Conservation (phyloP, 2,329 filamentous ascomycete species). For the Whalleya microplaca region DNA sequence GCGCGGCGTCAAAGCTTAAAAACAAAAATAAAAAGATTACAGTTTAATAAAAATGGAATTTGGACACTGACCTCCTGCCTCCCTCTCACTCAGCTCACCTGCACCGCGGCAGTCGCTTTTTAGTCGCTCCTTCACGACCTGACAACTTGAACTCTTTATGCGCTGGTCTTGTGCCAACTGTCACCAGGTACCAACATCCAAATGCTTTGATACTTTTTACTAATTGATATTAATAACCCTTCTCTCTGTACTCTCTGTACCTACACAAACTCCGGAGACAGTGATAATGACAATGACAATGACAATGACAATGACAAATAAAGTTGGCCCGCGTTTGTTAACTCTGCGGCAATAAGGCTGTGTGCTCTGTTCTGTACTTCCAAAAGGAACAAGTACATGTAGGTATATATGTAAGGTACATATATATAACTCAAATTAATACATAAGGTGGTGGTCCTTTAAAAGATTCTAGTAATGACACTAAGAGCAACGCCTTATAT, state of each 20-base stretch:
- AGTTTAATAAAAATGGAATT: conserved; percentile 1
- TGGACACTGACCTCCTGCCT: conserved; percentile 16
- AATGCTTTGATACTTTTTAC: not conserved
- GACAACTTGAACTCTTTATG: not conserved
- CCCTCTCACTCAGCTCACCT: too few species aligned
- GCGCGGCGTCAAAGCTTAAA: not conserved
- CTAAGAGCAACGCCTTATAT: too few species aligned
- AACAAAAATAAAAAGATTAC: too few species aligned
- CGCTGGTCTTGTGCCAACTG: not conserved
- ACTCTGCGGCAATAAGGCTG: too few species aligned
- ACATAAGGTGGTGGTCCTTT: too few species aligned
- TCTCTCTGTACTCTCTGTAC: not conserved
- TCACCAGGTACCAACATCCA: not conserved
- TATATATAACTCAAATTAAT: not conserved
- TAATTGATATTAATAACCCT: not conserved
- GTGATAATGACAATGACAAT: too few species aligned
- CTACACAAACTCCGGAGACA: not conserved
- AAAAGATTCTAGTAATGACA: too few species aligned
- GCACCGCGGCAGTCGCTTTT: too few species aligned
- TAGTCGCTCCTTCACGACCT: too few species aligned
- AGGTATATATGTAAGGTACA: not conserved
- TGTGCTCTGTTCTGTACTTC: too few species aligned
- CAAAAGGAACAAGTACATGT: too few species aligned
- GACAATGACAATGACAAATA: not conserved
- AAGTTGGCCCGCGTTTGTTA: not conserved